Conservation (phyloP, 306 rosid genomes). For the Glycine soja region DNA sequence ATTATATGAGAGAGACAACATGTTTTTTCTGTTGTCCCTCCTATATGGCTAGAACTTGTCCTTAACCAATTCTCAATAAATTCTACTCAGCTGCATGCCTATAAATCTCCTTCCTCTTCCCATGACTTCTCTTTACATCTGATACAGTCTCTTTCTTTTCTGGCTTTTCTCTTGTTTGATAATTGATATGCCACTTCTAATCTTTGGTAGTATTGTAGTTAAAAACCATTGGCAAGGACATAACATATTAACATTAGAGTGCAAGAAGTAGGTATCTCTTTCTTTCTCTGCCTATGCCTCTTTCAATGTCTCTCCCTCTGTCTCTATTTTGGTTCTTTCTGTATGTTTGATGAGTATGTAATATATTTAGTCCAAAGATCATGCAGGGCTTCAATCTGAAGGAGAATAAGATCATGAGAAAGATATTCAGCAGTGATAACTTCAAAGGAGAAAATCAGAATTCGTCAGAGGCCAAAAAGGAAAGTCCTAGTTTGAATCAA, state of each 20-base stretch:
- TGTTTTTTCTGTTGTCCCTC: slow-evolving; percentile 27
- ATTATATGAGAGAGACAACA: too few relatives aligned
- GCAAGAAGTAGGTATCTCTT: slow-evolving; percentile 49
- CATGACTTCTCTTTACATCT: slow-evolving; percentile 39
- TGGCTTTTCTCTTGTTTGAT: neutral
- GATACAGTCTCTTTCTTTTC: slow-evolving; percentile 25
- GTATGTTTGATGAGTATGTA: neutral
- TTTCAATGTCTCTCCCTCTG: neutral
- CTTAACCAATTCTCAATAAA: neutral
- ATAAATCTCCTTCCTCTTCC: slow-evolving; percentile 37
- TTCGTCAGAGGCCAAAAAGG: slow-evolving; percentile 38
- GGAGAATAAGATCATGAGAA: slow-evolving; percentile 65
- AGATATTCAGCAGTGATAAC: slow-evolving; percentile 61
- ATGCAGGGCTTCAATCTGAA: slow-evolving; percentile 74
- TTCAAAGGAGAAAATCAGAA: slow-evolving; percentile 56
- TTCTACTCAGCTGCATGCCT: too few relatives aligned
- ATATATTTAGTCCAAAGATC: slow-evolving; percentile 48
- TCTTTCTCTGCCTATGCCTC: slow-evolving; percentile 28
- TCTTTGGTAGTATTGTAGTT: neutral
- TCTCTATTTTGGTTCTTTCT: neutral
- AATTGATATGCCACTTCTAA: slow-evolving; percentile 41
- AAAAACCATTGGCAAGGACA: slow-evolving; percentile 43
- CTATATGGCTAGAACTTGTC: slow-evolving; percentile 25
- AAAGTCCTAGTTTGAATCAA: slow-evolving; percentile 50
- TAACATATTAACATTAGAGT: slow-evolving; percentile 20